phyloP scores from a whole-genome alignment of 805 yeast genomes.

The Wickerhamiella spandovensis region DNA sequence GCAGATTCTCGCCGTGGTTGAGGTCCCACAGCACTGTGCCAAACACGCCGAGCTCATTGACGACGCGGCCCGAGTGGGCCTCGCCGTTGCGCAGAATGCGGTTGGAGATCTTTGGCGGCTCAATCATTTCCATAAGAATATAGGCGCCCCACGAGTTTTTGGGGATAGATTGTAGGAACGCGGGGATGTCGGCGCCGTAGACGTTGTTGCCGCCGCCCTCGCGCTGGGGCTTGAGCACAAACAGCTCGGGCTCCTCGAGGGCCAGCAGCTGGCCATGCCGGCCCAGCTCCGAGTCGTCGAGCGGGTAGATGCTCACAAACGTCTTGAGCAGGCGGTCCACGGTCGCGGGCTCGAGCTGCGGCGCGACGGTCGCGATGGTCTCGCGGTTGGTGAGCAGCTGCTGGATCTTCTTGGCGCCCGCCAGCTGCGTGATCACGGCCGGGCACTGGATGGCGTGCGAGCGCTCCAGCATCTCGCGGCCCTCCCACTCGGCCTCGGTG shows the following conservation, averaged over 20 bases:
- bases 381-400: constrained; percentile 58
- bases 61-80: constrained; percentile 54
- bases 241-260: constrained; percentile 49
- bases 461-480: constrained; percentile 58
- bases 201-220: constrained; percentile 98
- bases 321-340: constrained; percentile 34
- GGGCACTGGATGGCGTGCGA: constrained; percentile 86
- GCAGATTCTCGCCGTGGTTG: constrained; percentile 37
- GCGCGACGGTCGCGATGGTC: constrained; percentile 35
- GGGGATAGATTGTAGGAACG: constrained; percentile 43
- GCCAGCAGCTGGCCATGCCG: constrained; percentile 51
- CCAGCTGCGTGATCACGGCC: constrained; percentile 69
- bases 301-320: constrained; percentile 77
- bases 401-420: constrained; percentile 91
- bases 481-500: constrained; percentile 57
- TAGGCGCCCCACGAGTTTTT: constrained; percentile 78
- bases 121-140: constrained; percentile 84
- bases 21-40: constrained; percentile 73
- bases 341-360: constrained; percentile 20
- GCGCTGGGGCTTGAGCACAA: constrained; percentile 90
- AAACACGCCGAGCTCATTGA: constrained; percentile 85
- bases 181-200: constrained; percentile 75
- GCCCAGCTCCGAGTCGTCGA: constrained; percentile 58
- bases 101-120: constrained; percentile 58
- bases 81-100: constrained; percentile 56